Base-by-base conservation (phyloP, 1,139 yeast species). In the Chernovozyma sophiae-reginae region DNA sequence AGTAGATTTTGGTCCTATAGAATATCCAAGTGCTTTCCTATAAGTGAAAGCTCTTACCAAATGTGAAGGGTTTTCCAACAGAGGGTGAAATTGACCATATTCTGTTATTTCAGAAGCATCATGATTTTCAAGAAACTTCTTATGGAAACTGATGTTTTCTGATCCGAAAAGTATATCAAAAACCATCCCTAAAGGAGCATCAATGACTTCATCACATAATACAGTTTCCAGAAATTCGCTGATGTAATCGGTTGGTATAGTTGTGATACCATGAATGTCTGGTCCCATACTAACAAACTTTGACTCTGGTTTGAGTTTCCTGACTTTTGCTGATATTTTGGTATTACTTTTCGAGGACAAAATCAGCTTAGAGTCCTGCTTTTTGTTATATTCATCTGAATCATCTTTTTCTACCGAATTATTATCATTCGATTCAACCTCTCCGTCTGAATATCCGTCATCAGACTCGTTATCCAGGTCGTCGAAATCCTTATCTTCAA, bases 1-100 rank as follows among this genome's bases (percentile, higher is more conserved):
- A 4, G 83, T 76, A 3, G 77, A 69, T 41, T 73, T 75, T 7
- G 83, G 83, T 0, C 83, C 83, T 33, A 77, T 66, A 0, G 79
- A 62, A 47, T 70, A 77, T 5, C 76, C 77, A 30, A 77, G 56
- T 3, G 68, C 71, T 42, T 71, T 63, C 31, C 69, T 58, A 46
- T 76, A 77, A 2, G 63, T 60, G 45, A 60, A 75, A 0, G 45
- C 41, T 35, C 83, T 53, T 38, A 55, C 58, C 27, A 58, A 44
- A 16, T 47, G 49, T 4, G 63, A 51, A 3, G 68, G 65, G 26
- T 61, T 61, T 10, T 55, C 58, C 19, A 60, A 62, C 32, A 51
- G 46, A 0, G 65, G 62, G 17, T 51, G 53, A 39, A 75, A 74
- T n/a, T 55, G 48, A 14, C 55, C 62, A 42, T 68, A 71, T 3